Evolutionary conservation across 2,329 filamentous ascomycete species (phyloP), one percentile per base, ranked within the genome.

Genomic region (Juglanconis oblonga): DNA sequence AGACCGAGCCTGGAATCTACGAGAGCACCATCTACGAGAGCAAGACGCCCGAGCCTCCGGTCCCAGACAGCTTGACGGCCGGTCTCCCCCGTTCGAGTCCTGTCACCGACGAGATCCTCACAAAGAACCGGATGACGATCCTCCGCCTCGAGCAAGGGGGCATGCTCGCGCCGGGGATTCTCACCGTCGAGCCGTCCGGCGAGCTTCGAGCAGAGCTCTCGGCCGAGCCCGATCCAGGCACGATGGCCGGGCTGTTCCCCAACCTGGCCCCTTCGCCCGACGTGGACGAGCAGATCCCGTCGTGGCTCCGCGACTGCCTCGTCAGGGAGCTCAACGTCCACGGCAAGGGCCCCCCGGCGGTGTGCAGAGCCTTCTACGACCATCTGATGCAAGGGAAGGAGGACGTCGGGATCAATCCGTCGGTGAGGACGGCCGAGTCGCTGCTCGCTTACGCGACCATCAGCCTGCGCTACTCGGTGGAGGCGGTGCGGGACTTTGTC

Each of bases 301-400:
- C 58, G 4, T 60, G 58, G 58, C 48, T 60, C 4, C 58, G 58
- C 0, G 58, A 60, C 3, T 60, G 36, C 40, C 33, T 60, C 17
- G 8, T 60, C 40, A 52, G 38, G 14, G 52, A 47, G 35, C 48
- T 60, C 17, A 42, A 60, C 33, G 35, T 60, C 10, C 55, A 56
- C 13, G 58, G 52, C 10, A 10, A 14, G 11, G 58, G 58, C 5
- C 52, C 58, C 1, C 58, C 58, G 2, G 55, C 48, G 1, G 32
- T 40, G 9, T 60, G 58, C 7, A 17, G 52, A 1, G 54, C 52
- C 0, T 35, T 60, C 2, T 60, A 48, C 14, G 52, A 55, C 40
- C 58, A 56, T 7, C 44, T 60, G 52, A 13, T 24, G 4, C 14
- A 14, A 13, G 42, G 52, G 33, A 29, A 17, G 13, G 47, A 55